Conservation (phyloP, 2,329 filamentous ascomycete species). For the Nakataea oryzae region DNA sequence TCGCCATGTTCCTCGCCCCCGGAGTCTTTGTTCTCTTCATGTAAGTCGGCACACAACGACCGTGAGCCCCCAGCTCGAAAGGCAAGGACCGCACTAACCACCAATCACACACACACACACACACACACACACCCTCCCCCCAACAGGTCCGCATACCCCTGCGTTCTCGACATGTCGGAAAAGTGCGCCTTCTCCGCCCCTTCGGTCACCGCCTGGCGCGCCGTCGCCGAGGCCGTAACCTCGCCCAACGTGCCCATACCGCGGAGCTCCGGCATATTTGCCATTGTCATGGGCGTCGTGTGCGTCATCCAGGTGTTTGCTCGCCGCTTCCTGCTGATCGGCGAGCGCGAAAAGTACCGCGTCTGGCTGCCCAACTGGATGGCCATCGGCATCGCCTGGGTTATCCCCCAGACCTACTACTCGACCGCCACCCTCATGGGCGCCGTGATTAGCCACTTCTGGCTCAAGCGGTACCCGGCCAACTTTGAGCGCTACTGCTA, state of each 20-base stretch:
- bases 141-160: conserved; percentile 34
- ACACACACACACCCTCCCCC: not conserved
- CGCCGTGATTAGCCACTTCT: conserved; percentile 38
- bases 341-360: conserved; percentile 40
- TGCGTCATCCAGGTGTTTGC: conserved; percentile 39
- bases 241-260: conserved; percentile 45
- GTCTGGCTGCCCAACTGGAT: conserved; percentile 54
- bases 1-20: conserved; percentile 41
- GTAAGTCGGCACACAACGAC: too few relatives aligned
- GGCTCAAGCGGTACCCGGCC: conserved; percentile 39
- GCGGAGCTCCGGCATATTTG: conserved; percentile 41
- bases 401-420: conserved; percentile 45
- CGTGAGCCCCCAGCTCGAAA: too few relatives aligned
- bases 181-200: conserved; percentile 37
- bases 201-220: conserved; percentile 38
- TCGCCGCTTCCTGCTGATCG: conserved; percentile 42
- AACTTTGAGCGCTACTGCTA: conserved; percentile 46
- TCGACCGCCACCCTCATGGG: conserved; percentile 50
- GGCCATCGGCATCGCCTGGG: conserved; percentile 48
- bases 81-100: not conserved
- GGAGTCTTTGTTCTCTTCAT: conserved; percentile 40
- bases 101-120: not conserved
- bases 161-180: conserved; percentile 29
- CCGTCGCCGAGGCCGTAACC: conserved; percentile 43
- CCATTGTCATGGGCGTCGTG: conserved; percentile 41